Evolutionary conservation across 768 basidiomycete species (phyloP).

Genomic region (Cyclocybe aegerita): DNA sequence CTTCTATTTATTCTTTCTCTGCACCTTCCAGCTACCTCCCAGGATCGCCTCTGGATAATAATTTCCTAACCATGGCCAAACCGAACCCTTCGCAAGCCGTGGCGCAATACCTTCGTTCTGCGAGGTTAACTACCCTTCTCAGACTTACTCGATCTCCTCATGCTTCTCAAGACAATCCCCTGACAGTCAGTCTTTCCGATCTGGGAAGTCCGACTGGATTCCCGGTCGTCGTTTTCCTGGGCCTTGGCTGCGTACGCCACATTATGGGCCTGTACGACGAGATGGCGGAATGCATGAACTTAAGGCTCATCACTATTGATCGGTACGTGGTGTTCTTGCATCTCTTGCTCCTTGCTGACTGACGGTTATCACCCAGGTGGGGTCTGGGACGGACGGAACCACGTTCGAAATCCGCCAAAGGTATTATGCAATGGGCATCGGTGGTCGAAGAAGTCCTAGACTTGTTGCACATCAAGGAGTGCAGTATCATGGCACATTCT

Average conservation of each 20-base stretch:
- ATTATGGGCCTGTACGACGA: constrained; percentile 96
- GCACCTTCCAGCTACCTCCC: constrained; percentile 44
- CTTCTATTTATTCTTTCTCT: constrained; percentile 53
- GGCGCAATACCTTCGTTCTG: constrained; percentile 85
- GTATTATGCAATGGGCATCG: constrained; percentile 87
- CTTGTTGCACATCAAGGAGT: constrained; percentile 69
- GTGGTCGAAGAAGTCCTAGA: constrained; percentile 92
- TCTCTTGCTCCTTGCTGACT: constrained; percentile 7
- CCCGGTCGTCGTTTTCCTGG: constrained; percentile 90
- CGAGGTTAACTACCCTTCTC: constrained; percentile 79
- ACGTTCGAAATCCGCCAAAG: constrained; percentile 65
- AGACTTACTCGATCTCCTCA: constrained; percentile 80
- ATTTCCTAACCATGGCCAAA: constrained; percentile 40
- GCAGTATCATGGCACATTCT: constrained; percentile 92
- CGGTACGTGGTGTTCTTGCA: constrained; percentile 46
- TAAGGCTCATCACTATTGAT: constrained; percentile 93
- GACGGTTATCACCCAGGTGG: constrained; percentile 55
- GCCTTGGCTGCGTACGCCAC: constrained; percentile 91
- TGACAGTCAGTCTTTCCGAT: constrained; percentile 91
- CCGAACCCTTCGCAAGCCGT: constrained; percentile 66
- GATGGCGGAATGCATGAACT: constrained; percentile 83
- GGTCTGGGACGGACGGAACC: constrained; percentile 87
- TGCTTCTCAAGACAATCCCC: constrained; percentile 68
- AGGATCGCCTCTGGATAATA: constrained; percentile 47
- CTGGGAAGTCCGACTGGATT: constrained; percentile 82